phyloP scores from a whole-genome alignment of 1,284 basidiomycete genomes.

The Cryptococcus sp. region DNA sequence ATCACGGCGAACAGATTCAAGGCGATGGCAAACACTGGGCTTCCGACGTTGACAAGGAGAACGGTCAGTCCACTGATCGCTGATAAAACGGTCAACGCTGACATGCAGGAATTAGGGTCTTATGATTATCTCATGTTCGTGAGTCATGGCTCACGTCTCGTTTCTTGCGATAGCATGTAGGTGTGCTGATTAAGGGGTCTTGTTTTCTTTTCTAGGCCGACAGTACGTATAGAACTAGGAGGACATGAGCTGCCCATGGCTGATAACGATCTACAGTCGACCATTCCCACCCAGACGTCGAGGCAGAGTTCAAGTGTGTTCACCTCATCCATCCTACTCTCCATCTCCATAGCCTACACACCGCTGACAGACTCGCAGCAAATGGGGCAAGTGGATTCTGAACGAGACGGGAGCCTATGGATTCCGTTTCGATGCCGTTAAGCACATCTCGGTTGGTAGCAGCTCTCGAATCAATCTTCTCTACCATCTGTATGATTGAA shows the following conservation, averaged over 20 bases:
- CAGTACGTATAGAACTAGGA: not conserved
- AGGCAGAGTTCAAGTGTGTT: slow-evolving; percentile 43
- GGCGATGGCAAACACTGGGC: slow-evolving; percentile 62
- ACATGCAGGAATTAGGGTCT: slow-evolving; percentile 9
- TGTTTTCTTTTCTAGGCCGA: not conserved
- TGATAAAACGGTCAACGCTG: not conserved
- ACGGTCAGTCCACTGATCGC: slow-evolving; percentile 38
- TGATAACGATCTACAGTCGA: slow-evolving; percentile 60
- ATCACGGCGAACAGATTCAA: slow-evolving; percentile 50
- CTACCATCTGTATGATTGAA: not conserved
- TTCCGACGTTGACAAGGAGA: slow-evolving; percentile 54
- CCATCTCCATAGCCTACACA: not conserved
- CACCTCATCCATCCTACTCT: too few species aligned
- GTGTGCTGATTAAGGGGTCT: slow-evolving; percentile 7
- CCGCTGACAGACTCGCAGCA: slow-evolving; percentile 26
- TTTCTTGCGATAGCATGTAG: too few species aligned
- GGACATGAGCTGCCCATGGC: not conserved
- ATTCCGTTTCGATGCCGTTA: slow-evolving; percentile 86
- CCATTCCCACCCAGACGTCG: slow-evolving; percentile 76
- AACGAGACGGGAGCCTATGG: slow-evolving; percentile 77
- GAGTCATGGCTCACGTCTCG: slow-evolving; percentile 5
- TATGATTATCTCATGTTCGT: slow-evolving; percentile 55
- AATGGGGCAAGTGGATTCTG: slow-evolving; percentile 61
- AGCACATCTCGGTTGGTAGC: slow-evolving; percentile 54
- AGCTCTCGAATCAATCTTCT: not conserved